A percentile compares a stretch with the other conserved stretches of the same genome.
Evolutionary conservation across 805 yeast genomes (phyloP).

Genomic region (Candida peoriensis): DNA sequence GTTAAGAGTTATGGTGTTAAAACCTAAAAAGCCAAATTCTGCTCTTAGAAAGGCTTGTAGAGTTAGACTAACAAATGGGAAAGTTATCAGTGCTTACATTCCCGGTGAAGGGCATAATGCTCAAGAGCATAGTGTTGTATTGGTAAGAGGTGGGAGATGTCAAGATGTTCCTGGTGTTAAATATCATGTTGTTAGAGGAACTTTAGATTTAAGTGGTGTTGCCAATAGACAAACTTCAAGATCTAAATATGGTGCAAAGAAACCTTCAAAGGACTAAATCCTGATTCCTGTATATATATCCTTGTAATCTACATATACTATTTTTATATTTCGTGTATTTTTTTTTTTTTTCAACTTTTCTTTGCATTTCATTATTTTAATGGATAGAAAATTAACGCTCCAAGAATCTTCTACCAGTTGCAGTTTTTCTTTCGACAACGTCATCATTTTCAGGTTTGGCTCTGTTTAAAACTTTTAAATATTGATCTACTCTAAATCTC

Average conservation of each 20-base stretch:
- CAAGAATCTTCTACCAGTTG: constrained; percentile 26
- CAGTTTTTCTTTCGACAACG: constrained; percentile 41
- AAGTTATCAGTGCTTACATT: constrained; percentile 83
- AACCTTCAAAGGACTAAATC: constrained; percentile 45
- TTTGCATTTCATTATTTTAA: no score
- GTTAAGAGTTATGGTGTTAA: constrained; percentile 85
- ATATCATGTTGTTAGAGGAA: constrained; percentile 90
- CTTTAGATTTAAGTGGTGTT: constrained; percentile 89
- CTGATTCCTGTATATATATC: constrained; percentile 2
- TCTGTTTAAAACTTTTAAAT: constrained; percentile 90
- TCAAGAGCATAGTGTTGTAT: constrained; percentile 95
- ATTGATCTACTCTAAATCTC: constrained; percentile 93
- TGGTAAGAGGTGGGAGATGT: constrained; percentile 96
- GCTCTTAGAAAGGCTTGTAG: constrained; percentile 97
- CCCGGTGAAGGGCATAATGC: constrained; percentile 99
- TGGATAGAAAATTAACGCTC: no score
- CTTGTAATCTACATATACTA: background rate
- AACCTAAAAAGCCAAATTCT: constrained; percentile 98
- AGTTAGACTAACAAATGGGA: constrained; percentile 88
- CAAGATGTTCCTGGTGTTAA: constrained; percentile 99
- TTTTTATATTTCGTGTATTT: constrained; percentile 7
- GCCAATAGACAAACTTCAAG: constrained; percentile 88
- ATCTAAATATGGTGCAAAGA: constrained; percentile 91
- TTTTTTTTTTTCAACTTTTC: no score
- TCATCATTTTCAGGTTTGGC: constrained; percentile 92